phyloP scores from a whole-genome alignment of 176 grass and related monocot species.

The Pontederia paniculata region DNA sequence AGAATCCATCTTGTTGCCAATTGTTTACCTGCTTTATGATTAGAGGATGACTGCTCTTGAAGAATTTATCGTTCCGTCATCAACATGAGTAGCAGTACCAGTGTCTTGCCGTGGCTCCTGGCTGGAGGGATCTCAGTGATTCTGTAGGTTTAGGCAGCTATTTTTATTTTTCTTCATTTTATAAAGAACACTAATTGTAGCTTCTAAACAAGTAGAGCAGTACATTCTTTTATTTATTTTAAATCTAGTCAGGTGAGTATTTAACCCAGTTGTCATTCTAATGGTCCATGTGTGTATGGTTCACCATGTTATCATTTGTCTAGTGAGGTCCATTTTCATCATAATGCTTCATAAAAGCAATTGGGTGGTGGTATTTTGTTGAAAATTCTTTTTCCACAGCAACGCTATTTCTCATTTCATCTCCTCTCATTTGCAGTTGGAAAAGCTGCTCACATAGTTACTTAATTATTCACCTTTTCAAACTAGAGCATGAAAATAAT shows the following conservation, averaged over 20 bases:
- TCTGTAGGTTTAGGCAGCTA: slow-evolving; percentile 34
- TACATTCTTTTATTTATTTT: slow-evolving; percentile 62
- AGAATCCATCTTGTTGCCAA: neutral
- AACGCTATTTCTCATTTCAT: too few species aligned
- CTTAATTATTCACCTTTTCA: too few species aligned
- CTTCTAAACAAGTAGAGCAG: slow-evolving; percentile 52
- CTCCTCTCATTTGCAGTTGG: too few species aligned
- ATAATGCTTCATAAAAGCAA: too few species aligned
- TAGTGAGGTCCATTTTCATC: neutral
- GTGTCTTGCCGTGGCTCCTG: neutral
- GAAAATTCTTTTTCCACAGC: too few species aligned
- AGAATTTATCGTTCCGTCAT: slow-evolving; percentile 57
- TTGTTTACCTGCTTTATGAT: slow-evolving; percentile 4
- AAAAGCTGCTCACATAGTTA: too few species aligned
- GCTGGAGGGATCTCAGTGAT: neutral
- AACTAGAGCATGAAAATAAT: too few species aligned
- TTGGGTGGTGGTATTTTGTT: too few species aligned
- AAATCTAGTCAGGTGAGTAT: neutral
- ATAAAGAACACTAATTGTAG: slow-evolving; percentile 51
- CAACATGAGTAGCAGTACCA: slow-evolving; percentile 9
- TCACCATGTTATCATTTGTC: neutral
- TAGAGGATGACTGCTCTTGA: slow-evolving; percentile 80
- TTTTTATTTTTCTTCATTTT: slow-evolving; percentile 6
- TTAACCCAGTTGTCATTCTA: neutral
- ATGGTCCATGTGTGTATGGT: neutral